Base-by-base conservation (phyloP, 345 rosid genomes). In the Psidium guajava region DNA sequence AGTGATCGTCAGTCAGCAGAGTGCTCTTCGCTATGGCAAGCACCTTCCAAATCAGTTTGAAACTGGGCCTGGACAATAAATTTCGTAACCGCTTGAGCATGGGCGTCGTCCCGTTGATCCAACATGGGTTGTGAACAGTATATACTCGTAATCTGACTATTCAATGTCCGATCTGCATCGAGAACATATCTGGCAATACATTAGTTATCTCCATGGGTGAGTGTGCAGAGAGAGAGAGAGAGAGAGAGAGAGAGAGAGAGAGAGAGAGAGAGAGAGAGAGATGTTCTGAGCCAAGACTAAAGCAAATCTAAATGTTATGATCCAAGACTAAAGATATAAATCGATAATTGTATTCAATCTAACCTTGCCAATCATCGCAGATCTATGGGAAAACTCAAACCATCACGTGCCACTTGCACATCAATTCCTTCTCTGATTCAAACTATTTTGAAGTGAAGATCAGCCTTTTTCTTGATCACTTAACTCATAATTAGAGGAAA, bases 391-490 rank as follows among this genome's bases (percentile, higher is more conserved):
- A 95, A 90, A 91, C 95, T 94, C 88, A 96, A 81, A 84, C 99
- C 99, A 87, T 97, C 99, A 18, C 74, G 94, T 4, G 99, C 98
- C 40, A 97, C 98, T 89, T 94, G 95, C 88, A 96, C 96, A 14
- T 89, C 85, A 56, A 97, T 97, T 90, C 99, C 99, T 93, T 96
- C 99, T 96, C 98, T 97, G 82, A 85, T 11, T 18, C 25, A 80
- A 86, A 59, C 40, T 80, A 83, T 58, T 9, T 18, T 20, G 28
- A 54, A 83, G 50, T 36, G 1, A 32, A 40, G 53, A 24, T 42
- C 77, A 64, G 77, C 77, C 12, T 64, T 32, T 5, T 32, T 64
- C 44, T 64, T 16, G 75, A 36, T 32, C 22, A 21, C 22, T 15
- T 7, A 64, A 16, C 21, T 64, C 40, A 1, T 64, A 16, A 64